Conservation (phyloP, 2,329 filamentous ascomycete species). For the Sphaerostilbella broomeana region DNA sequence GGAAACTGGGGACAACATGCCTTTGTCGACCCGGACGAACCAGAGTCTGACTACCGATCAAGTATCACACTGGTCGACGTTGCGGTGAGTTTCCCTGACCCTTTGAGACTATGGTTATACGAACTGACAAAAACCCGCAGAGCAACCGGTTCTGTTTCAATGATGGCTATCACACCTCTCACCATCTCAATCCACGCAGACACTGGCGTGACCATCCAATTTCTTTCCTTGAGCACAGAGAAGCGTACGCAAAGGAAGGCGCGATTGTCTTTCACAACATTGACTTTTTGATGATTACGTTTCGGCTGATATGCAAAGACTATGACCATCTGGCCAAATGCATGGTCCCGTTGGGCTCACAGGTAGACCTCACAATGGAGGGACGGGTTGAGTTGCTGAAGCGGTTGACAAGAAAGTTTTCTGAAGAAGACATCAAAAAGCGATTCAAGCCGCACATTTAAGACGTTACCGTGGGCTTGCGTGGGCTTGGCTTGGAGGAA, state of each 20-base stretch:
- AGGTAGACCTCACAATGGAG: constrained; percentile 58
- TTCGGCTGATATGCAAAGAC: constrained; percentile 62
- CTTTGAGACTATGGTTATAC: neutral
- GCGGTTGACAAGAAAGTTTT: constrained; percentile 59
- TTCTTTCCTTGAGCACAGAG: constrained; percentile 64
- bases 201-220: constrained; percentile 78
- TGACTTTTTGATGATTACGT: constrained; percentile 71
- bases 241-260: constrained; percentile 57
- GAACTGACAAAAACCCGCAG: constrained; percentile 32
- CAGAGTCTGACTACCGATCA: constrained; percentile 70
- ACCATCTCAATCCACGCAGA: constrained; percentile 69
- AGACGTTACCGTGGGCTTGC: too few relatives aligned
- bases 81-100: constrained; percentile 45
- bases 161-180: constrained; percentile 75
- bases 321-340: constrained; percentile 63
- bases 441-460: constrained; percentile 41
- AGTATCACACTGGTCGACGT: constrained; percentile 78
- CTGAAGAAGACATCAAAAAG: constrained; percentile 53
- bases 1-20: constrained; percentile 84
- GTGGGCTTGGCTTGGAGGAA: too few relatives aligned
- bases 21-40: constrained; percentile 67
- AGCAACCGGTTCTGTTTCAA: constrained; percentile 80
- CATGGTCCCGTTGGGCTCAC: constrained; percentile 66
- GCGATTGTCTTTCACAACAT: constrained; percentile 76
- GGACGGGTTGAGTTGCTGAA: constrained; percentile 58